Conservation (phyloP, 208 protist genomes). For the Entamoeba moshkovskii region DNA sequence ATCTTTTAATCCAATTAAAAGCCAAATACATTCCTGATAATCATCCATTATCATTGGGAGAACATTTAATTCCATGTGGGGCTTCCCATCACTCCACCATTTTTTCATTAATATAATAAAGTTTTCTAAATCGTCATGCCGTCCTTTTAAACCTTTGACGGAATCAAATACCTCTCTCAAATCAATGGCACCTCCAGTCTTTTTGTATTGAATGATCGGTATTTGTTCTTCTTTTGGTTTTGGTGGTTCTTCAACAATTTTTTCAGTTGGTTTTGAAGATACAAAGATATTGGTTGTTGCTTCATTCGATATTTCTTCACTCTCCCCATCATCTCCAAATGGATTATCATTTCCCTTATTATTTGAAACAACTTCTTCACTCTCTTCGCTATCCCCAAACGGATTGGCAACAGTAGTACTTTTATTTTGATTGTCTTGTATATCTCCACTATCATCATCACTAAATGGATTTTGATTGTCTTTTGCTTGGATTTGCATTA, state of each 20-base stretch:
- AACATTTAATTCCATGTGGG: not conserved
- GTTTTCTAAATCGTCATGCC: not conserved
- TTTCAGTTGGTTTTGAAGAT: not conserved
- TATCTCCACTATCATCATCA: not conserved
- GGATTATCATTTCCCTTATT: not conserved
- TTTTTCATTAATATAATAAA: not conserved
- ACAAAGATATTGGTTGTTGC: not conserved
- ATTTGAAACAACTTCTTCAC: not conserved
- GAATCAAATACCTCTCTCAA: not conserved
- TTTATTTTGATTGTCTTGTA: not conserved
- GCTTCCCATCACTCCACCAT: not conserved
- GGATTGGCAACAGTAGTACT: not conserved
- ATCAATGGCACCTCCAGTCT: not conserved
- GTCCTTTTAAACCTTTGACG: not conserved
- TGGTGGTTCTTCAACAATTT: not conserved
- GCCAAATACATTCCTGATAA: not conserved
- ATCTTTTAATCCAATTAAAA: not conserved
- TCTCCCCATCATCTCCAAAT: not conserved
- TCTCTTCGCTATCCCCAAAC: not conserved
- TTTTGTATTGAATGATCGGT: not conserved
- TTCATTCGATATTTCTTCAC: not conserved
- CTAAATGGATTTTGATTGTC: not conserved
- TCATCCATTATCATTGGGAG: not conserved
- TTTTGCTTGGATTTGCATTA: no score
- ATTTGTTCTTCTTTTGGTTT: not conserved